Evolutionary conservation across 2,329 filamentous ascomycete genomes (phyloP).

Genomic region (Aspergillus niger): DNA sequence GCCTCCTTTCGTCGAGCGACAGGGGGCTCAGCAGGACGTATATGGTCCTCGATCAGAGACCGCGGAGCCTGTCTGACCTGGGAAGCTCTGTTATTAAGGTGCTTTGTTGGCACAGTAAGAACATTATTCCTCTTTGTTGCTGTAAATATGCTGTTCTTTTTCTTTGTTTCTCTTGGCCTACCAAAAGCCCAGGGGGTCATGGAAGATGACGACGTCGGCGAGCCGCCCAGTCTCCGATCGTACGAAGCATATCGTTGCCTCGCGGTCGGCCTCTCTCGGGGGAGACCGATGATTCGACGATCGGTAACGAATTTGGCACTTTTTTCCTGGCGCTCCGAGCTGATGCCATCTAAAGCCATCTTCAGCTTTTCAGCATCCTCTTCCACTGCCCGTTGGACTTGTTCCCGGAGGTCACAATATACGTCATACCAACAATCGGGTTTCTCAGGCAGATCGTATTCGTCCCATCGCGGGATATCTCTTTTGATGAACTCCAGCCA

Average conservation of each 20-base stretch:
- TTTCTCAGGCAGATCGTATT: slow-evolving; percentile 66
- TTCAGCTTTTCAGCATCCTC: slow-evolving; percentile 61
- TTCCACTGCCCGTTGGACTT: slow-evolving; percentile 59
- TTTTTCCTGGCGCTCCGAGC: slow-evolving; percentile 60
- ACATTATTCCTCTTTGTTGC: slow-evolving; percentile 39
- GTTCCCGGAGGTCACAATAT: slow-evolving; percentile 68
- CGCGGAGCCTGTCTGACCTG: slow-evolving; percentile 43
- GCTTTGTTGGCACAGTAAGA: slow-evolving; percentile 44
- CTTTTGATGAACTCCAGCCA: slow-evolving; percentile 79
- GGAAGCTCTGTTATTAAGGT: slow-evolving; percentile 41
- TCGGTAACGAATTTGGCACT: slow-evolving; percentile 59
- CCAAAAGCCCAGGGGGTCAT: slow-evolving; percentile 28
- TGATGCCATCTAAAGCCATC: slow-evolving; percentile 59
- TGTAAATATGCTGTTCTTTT: slow-evolving; percentile 39
- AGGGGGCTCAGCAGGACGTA: slow-evolving; percentile 27
- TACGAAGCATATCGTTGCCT: slow-evolving; percentile 35
- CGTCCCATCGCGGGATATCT: slow-evolving; percentile 70
- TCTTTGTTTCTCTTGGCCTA: slow-evolving; percentile 30
- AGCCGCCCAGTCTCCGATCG: slow-evolving; percentile 36
- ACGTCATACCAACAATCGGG: slow-evolving; percentile 74
- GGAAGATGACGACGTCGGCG: too few relatives aligned
- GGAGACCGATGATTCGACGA: slow-evolving; percentile 30
- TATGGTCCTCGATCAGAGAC: slow-evolving; percentile 46
- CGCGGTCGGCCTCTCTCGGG: slow-evolving; percentile 31
- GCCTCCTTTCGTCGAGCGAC: slow-evolving; percentile 16